Evolutionary conservation across 345 rosid genomes (phyloP).

Genomic region (Aquilaria malaccensis): DNA sequence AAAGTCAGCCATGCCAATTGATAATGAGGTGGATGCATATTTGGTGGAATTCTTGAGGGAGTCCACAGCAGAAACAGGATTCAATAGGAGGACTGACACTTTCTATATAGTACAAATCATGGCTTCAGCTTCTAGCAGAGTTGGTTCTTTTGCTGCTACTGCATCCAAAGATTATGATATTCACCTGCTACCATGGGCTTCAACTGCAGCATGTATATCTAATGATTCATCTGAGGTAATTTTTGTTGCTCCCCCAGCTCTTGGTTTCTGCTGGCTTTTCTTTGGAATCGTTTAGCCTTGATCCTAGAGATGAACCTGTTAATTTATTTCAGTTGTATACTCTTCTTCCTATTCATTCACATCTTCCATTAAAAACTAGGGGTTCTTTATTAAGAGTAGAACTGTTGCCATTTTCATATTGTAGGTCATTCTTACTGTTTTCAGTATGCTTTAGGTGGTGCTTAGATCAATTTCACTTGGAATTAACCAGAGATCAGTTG

Average conservation of each 20-base stretch:
- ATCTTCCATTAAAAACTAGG: not conserved
- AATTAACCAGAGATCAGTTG: too few species aligned
- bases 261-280: not conserved
- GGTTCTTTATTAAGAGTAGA: too few species aligned
- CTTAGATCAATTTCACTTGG: not conserved
- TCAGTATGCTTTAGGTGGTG: slow-evolving; percentile 4
- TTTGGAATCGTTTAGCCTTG: not conserved
- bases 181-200: slow-evolving; percentile 90
- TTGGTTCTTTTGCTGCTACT: slow-evolving; percentile 71
- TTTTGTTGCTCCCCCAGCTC: slow-evolving; percentile 6
- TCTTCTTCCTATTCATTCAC: not conserved
- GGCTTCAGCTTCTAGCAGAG: slow-evolving; percentile 71
- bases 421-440: slow-evolving; percentile 1
- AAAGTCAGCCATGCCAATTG: slow-evolving; percentile 30
- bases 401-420: not conserved
- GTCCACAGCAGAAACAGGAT: slow-evolving; percentile 31
- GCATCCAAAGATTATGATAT: slow-evolving; percentile 91
- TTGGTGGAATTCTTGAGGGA: slow-evolving; percentile 64
- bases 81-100: slow-evolving; percentile 46
- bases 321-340: not conserved
- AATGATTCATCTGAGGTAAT: slow-evolving; percentile 54
- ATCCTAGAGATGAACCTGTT: slow-evolving; percentile 4
- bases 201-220: slow-evolving; percentile 87
- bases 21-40: slow-evolving; percentile 61
- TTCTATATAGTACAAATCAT: slow-evolving; percentile 79